Evolutionary conservation across 306 rosid species (phyloP).

Genomic region (Cicer judaicum): DNA sequence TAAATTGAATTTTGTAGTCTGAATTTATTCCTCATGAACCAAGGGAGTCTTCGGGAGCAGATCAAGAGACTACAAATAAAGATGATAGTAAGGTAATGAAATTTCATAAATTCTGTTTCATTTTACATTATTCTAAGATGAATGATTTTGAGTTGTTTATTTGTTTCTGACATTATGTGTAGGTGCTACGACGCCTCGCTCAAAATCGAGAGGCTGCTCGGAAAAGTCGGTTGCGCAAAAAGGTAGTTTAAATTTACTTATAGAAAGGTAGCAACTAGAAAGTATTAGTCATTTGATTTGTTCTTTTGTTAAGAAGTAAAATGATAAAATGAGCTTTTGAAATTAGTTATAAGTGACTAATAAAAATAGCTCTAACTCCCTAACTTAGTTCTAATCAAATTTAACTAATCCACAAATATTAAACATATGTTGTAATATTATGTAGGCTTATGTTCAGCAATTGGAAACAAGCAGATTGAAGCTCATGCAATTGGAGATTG

Average conservation of each 20-base stretch:
- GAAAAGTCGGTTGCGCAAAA: conserved; percentile 76
- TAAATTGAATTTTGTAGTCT: conserved; percentile 51
- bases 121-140: conserved; percentile 4
- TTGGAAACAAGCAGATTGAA: conserved; percentile 81
- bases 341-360: not conserved
- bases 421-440: not conserved
- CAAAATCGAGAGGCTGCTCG: conserved; percentile 96
- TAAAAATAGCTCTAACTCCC: too few species aligned
- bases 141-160: conserved; percentile 22
- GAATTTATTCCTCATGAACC: conserved; percentile 63
- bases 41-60: conserved; percentile 54
- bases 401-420: not conserved
- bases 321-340: not conserved
- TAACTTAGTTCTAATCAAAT: not conserved
- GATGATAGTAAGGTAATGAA: conserved; percentile 70
- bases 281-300: conserved; percentile 39
- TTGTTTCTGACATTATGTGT: conserved; percentile 34
- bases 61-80: conserved; percentile 60
- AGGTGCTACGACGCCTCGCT: conserved; percentile 74
- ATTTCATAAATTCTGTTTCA: conserved; percentile 21
- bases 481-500: conserved; percentile 77
- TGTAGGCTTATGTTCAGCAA: conserved; percentile 89
- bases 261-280: not conserved
- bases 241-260: conserved; percentile 54
- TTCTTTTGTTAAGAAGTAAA: conserved; percentile 6